A percentile compares a stretch with the other conserved stretches of the same genome.
These are phyloP conservation scores for Nicotiana tabacum DNA, from an alignment of 257 asterid species.

Conservation along the genomic window DNA sequence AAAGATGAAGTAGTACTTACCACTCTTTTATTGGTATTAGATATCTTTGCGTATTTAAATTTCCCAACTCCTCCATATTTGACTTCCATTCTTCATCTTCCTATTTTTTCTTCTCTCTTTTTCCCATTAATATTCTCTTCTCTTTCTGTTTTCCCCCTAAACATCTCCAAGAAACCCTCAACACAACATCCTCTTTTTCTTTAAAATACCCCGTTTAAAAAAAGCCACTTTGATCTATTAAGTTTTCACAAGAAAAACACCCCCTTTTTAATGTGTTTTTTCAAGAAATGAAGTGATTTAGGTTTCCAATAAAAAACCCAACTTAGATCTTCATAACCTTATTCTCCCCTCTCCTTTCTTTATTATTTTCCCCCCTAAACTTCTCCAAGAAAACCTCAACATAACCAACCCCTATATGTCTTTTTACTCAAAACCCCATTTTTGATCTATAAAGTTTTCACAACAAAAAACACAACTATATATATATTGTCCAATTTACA, in stretches of 20 bases:
- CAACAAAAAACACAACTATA: neutral
- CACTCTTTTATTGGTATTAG: neutral
- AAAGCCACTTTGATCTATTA: no score
- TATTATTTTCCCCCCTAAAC: no score
- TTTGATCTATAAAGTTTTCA: neutral
- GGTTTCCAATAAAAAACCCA: neutral
- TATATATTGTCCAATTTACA: neutral
- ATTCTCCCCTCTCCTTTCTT: no score
- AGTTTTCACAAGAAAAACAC: no score
- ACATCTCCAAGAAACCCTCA: no score
- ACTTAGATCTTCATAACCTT: neutral
- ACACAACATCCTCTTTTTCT: no score
- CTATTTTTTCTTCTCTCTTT: neutral
- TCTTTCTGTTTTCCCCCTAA: no score
- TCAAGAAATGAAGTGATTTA: neutral
- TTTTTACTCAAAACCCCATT: neutral
- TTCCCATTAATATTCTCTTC: neutral
- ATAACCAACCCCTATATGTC: neutral
- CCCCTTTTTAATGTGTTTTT: neutral
- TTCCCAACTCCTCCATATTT: slow-evolving; percentile 3
- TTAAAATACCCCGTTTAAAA: no score
- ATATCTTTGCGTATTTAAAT: neutral
- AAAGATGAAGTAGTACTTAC: no score
- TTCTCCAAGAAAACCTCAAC: neutral
- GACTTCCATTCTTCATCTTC: neutral